Percentiles rank a stretch among this genome's conserved stretches.
Evolutionary conservation across 768 basidiomycete genomes (phyloP).

Genomic region (Mycena filopes): DNA sequence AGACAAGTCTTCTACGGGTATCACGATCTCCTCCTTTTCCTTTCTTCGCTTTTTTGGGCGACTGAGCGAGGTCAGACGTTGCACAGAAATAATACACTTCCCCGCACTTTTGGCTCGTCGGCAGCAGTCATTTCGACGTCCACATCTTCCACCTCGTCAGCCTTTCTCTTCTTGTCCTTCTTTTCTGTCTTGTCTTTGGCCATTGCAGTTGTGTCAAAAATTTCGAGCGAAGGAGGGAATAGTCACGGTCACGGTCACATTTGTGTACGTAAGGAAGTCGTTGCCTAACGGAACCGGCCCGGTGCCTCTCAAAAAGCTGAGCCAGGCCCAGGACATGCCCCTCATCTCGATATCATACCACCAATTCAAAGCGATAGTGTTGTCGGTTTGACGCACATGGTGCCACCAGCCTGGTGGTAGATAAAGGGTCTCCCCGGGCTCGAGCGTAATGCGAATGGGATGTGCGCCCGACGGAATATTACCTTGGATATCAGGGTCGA

Average conservation of each 20-base stretch:
- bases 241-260: not conserved
- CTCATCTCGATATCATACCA: slow-evolving; percentile 88
- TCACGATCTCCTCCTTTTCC: slow-evolving; percentile 71
- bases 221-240: not conserved
- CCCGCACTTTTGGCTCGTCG: slow-evolving; percentile 45
- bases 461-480: slow-evolving; percentile 63
- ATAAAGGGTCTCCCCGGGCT: slow-evolving; percentile 84
- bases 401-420: slow-evolving; percentile 98
- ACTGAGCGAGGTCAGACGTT: slow-evolving; percentile 40
- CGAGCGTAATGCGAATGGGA: slow-evolving; percentile 73
- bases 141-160: slow-evolving; percentile 47
- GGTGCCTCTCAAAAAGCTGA: slow-evolving; percentile 67
- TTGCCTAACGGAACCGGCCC: slow-evolving; percentile 52
- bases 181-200: slow-evolving; percentile 82
- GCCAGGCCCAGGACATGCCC: slow-evolving; percentile 76
- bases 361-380: slow-evolving; percentile 84
- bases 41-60: slow-evolving; percentile 72
- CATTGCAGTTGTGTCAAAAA: slow-evolving; percentile 48
- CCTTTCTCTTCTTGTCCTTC: slow-evolving; percentile 77
- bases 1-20: slow-evolving; percentile 85
- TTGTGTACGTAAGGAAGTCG: slow-evolving; percentile 26
- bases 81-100: slow-evolving; percentile 6
- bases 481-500: slow-evolving; percentile 62
- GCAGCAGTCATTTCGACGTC: slow-evolving; percentile 64
- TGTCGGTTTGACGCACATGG: slow-evolving; percentile 78